phyloP scores from a whole-genome alignment of 371 early-diverging fungal genomes.

The Circinella umbellata region DNA sequence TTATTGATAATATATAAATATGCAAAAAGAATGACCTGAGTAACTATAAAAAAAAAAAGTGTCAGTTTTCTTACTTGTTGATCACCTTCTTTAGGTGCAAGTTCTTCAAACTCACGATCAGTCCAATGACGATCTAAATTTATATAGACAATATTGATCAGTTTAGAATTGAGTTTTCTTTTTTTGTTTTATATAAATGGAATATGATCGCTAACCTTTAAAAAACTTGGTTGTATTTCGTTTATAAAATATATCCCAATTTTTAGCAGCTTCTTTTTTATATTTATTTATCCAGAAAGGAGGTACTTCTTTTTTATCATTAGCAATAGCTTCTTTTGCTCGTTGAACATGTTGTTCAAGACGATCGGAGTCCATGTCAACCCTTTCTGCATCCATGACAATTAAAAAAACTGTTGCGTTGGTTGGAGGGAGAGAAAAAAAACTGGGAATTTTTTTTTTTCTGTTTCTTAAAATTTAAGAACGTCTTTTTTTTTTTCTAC shows the following conservation, averaged over 20 bases:
- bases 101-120: constrained; percentile 92
- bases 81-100: constrained; percentile 40
- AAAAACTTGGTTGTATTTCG: constrained; percentile 93
- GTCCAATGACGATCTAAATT: constrained; percentile 90
- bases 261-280: constrained; percentile 79
- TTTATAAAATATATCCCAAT: constrained; percentile 92
- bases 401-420: neutral
- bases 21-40: neutral
- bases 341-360: constrained; percentile 56
- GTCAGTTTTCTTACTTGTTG: constrained; percentile 15
- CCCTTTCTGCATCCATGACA: constrained; percentile 30
- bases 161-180: neutral
- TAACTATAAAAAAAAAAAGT: neutral
- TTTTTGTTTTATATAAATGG: too few species aligned
- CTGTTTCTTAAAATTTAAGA: neutral
- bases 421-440: neutral
- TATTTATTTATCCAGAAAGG: constrained; percentile 85
- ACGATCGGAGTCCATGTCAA: constrained; percentile 38
- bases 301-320: constrained; percentile 70
- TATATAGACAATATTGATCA: neutral
- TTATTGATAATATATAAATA: too few species aligned
- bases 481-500: too few species aligned
- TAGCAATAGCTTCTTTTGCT: constrained; percentile 67
- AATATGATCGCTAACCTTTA: constrained; percentile 53
- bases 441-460: constrained; percentile 1